Percentiles rank a stretch among this genome's conserved stretches.
These are phyloP conservation scores for Coniophora puteana DNA, from an alignment of 1,284 basidiomycete species.

Conservation along the genomic window DNA sequence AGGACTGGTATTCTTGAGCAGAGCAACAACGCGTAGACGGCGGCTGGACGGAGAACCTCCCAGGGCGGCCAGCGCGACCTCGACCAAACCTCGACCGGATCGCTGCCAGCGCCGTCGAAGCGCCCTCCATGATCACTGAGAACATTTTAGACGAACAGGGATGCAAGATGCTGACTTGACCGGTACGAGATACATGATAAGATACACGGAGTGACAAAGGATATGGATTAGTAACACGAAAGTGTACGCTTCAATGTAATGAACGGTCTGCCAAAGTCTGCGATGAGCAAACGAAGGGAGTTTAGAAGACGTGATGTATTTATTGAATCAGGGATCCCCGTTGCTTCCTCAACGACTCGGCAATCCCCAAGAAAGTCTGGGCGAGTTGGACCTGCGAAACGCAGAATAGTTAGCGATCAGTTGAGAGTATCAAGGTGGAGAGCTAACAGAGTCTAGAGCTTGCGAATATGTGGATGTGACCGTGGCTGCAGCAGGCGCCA, in stretches of 20 bases:
- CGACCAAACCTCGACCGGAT: slow-evolving; percentile 98
- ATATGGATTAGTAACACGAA: no score
- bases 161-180: no score
- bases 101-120: slow-evolving; percentile 95
- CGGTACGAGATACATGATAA: no score
- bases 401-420: not conserved
- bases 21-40: slow-evolving; percentile 88
- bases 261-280: no score
- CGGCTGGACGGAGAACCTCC: slow-evolving; percentile 92
- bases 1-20: slow-evolving; percentile 98
- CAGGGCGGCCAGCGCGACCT: slow-evolving; percentile 98
- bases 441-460: slow-evolving; percentile 51
- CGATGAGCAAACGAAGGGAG: no score
- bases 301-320: no score
- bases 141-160: no score
- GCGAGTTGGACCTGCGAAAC: slow-evolving; percentile 46
- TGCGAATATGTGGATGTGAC: slow-evolving; percentile 48
- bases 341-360: slow-evolving; percentile 54
- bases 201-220: no score
- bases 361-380: slow-evolving; percentile 60
- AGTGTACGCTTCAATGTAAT: no score
- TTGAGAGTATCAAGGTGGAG: not conserved
- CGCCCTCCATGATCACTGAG: slow-evolving; percentile 77
- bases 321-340: slow-evolving; percentile 43
- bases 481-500: slow-evolving; percentile 31